These are phyloP conservation scores for Pholiota microspora DNA, from an alignment of 768 basidiomycete species.

Conservation along the genomic window DNA sequence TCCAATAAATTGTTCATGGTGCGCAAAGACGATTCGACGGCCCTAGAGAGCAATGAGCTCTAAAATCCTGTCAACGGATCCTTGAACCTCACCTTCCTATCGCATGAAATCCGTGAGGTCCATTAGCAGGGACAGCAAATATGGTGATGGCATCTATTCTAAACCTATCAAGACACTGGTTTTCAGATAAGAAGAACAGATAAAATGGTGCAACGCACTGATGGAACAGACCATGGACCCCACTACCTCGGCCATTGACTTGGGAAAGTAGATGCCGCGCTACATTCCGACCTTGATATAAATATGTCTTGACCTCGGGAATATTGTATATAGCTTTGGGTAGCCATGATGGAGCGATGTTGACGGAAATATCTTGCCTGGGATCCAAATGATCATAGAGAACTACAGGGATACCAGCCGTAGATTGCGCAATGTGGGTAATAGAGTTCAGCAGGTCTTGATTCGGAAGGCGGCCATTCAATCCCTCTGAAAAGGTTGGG, in stretches of 20 bases:
- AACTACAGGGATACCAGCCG: slow-evolving; percentile 73
- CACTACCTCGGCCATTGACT: slow-evolving; percentile 77
- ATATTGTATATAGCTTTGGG: slow-evolving; percentile 42
- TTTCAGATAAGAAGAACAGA: not conserved
- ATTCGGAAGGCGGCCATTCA: slow-evolving; percentile 93
- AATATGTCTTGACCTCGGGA: slow-evolving; percentile 47
- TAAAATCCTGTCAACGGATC: not conserved
- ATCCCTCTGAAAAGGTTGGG: slow-evolving; percentile 63
- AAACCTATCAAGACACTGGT: slow-evolving; percentile 51
- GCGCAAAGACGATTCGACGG: slow-evolving; percentile 84
- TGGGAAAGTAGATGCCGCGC: slow-evolving; percentile 71
- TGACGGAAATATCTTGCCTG: slow-evolving; percentile 22
- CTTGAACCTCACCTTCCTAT: slow-evolving; percentile 68
- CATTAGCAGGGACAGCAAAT: slow-evolving; percentile 81
- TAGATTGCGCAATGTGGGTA: slow-evolving; percentile 64
- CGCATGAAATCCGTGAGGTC: slow-evolving; percentile 95
- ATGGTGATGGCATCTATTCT: slow-evolving; percentile 94
- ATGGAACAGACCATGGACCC: slow-evolving; percentile 88
- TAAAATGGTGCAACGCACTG: slow-evolving; percentile 44
- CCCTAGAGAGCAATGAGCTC: slow-evolving; percentile 40
- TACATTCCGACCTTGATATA: slow-evolving; percentile 63
- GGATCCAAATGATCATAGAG: slow-evolving; percentile 71
- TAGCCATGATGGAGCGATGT: slow-evolving; percentile 33
- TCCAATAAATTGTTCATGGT: slow-evolving; percentile 94
- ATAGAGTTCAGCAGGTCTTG: slow-evolving; percentile 92